A percentile compares a stretch with the other conserved stretches of the same genome.
phyloP scores from a whole-genome alignment of 495 filamentous ascomycete genomes.

The Neurospora sp. region DNA sequence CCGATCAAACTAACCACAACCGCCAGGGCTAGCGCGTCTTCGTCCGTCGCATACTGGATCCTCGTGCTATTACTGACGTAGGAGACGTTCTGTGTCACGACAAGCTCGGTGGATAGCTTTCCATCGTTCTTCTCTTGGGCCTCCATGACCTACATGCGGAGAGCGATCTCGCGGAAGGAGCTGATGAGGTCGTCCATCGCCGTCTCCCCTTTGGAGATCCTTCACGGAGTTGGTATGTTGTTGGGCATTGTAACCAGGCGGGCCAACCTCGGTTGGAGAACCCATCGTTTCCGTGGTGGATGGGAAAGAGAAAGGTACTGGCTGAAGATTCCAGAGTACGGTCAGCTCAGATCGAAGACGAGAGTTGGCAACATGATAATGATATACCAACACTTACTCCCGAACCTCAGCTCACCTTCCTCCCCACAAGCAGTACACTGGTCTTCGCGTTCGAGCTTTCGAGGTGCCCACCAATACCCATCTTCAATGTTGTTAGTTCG shows the following conservation, averaged over 20 bases:
- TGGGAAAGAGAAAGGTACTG: no score
- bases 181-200: background rate
- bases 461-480: background rate
- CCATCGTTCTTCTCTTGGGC: background rate
- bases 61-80: background rate
- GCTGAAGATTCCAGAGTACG: background rate
- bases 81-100: background rate
- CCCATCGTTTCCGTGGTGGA: background rate
- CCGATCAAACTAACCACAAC: background rate
- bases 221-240: background rate
- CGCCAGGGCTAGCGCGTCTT: background rate
- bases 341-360: background rate
- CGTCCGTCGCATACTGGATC: background rate
- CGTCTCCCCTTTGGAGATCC: background rate
- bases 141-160: background rate
- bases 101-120: background rate
- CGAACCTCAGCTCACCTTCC: background rate
- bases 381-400: background rate
- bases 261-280: background rate
- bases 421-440: no score
- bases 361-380: background rate
- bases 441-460: background rate
- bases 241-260: background rate
- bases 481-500: background rate
- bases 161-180: background rate